These are phyloP conservation scores for Metschnikowia cerradonensis DNA, from an alignment of 805 yeast species.

Conservation along the genomic window DNA sequence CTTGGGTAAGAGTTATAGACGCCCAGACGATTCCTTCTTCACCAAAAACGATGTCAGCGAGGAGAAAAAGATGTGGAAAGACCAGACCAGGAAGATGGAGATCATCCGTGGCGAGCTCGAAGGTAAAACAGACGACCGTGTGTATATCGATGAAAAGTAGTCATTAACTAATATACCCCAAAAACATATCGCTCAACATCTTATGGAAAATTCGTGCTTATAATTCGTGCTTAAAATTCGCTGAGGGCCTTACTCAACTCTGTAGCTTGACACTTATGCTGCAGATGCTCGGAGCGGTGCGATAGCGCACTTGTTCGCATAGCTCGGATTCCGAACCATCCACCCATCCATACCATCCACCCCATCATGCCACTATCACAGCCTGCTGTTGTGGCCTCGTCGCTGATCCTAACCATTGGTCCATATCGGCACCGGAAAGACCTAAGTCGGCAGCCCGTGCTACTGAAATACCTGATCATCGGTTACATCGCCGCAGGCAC, in stretches of 20 bases:
- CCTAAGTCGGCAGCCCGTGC: conserved; percentile 61
- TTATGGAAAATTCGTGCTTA: not conserved
- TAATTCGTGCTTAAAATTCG: too few relatives aligned
- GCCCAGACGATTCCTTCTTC: conserved; percentile 84
- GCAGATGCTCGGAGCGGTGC: not conserved
- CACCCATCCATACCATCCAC: not conserved
- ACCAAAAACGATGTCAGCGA: conserved; percentile 49
- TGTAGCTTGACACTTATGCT: not conserved
- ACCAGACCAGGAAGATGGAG: conserved; percentile 74
- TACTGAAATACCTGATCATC: conserved; percentile 79
- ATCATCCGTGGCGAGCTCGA: conserved; percentile 74
- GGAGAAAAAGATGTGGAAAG: conserved; percentile 59
- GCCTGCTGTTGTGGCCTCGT: conserved; percentile 35
- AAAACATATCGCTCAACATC: not conserved
- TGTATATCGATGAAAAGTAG: conserved; percentile 43
- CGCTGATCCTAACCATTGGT: conserved; percentile 37
- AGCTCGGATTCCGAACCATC: not conserved
- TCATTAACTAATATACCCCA: not conserved
- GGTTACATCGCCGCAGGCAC: conserved; percentile 99
- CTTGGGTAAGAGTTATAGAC: conserved; percentile 87
- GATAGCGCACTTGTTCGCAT: conserved; percentile 2
- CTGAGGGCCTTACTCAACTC: too few relatives aligned
- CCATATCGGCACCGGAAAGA: conserved; percentile 54
- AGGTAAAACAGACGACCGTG: conserved; percentile 72
- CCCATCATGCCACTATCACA: conserved; percentile 13